Base-by-base conservation (phyloP, 2,329 filamentous ascomycete genomes). In the Trichophyton verrucosum region DNA sequence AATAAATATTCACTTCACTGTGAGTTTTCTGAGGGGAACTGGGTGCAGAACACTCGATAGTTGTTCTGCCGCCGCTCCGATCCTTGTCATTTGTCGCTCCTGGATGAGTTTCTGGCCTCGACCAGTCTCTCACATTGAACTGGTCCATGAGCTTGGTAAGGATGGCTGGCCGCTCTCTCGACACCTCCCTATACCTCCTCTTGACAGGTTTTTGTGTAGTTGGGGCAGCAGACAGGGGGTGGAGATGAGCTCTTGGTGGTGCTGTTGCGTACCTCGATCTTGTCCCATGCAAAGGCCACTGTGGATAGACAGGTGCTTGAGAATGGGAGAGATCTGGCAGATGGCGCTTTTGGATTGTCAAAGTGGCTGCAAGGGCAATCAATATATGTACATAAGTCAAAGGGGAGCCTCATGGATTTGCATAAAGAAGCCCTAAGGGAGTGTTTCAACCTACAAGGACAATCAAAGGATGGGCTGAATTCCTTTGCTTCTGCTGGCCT, bases 121-220 rank as follows among this genome's bases (percentile, higher is more conserved):
- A 27, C 30, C 30, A 33, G 24, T 59, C 60, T 57, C 40, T 36
- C 46, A 63, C 60, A 42, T 59, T 61, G 22, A 61, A 56, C 24
- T 56, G 58, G 2, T 58, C 58, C 61, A 61, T 63, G 17, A 63
- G 57, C 27, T 63, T 60, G 15, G 51, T 57, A 30, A 63, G 44
- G 44, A 63, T 60, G 27, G 53, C 40, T 27, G 57, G 57, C 40
- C 57, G 17, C 42, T 59, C 57, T 57, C 27, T 40, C 33, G 33
- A 24, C 5, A 57, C 55, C 55, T 22, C 55, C 38, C 33, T 38
- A 38, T 42, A 15, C 5, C 30, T 57, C 15, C 30, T 57, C 17
- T 38, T 8, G 38, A 30, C 13, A 7, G 22, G 49, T 11, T 24
- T 53, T 33, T 30, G 49, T 9, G 22, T 53, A n/a, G 24, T 24